These are phyloP conservation scores for Sporothrix pseudoabietina DNA, from an alignment of 2,329 filamentous ascomycete species.

Conservation along the genomic window DNA sequence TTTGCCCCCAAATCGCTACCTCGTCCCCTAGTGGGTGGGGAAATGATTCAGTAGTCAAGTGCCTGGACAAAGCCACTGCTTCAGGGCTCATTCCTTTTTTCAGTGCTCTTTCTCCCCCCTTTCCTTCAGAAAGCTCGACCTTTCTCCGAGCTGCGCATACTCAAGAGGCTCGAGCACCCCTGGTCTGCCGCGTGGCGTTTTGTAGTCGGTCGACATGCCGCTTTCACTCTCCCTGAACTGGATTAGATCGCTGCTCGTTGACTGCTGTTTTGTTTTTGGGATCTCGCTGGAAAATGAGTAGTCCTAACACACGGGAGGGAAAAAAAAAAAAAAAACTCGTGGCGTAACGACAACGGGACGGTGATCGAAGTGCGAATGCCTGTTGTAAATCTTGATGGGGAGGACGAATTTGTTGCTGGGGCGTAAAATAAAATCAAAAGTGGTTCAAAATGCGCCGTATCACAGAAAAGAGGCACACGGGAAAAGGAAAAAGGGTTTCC, in stretches of 20 bases:
- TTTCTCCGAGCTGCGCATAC: not conserved
- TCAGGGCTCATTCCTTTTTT: not conserved
- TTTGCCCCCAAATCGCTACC: slow-evolving; percentile 3
- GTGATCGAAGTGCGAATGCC: slow-evolving; percentile 6
- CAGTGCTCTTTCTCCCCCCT: not conserved
- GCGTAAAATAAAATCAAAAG: not conserved
- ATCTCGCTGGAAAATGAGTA: slow-evolving; percentile 7
- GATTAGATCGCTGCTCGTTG: not conserved
- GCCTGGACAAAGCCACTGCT: not conserved
- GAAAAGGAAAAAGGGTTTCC: not conserved
- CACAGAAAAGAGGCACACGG: not conserved
- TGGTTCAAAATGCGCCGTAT: not conserved
- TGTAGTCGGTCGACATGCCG: not conserved
- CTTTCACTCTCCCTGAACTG: not conserved
- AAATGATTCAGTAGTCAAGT: slow-evolving; percentile 18
- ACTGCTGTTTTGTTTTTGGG: not conserved
- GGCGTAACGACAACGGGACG: not conserved
- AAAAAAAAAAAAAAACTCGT: not conserved
- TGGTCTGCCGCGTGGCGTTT: not conserved
- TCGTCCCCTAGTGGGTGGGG: not conserved
- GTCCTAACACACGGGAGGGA: not conserved
- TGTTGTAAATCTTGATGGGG: not conserved
- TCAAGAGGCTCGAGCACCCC: not conserved
- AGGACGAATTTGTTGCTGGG: not conserved
- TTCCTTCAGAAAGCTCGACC: not conserved